Conservation (phyloP, 148 eudicot genomes). For the Euryodendron excelsum region DNA sequence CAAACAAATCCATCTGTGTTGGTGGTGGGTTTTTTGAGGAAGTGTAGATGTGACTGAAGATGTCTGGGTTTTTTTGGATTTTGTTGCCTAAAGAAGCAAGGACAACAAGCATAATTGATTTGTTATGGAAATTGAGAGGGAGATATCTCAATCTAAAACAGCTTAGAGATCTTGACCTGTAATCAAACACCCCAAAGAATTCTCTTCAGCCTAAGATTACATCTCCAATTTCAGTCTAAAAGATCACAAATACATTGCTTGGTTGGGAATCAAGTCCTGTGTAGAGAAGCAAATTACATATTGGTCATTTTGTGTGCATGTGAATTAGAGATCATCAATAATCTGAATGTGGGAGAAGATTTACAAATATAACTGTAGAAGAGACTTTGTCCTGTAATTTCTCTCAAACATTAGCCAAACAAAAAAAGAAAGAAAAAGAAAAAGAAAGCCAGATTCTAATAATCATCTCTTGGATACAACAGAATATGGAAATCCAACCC, state of each 20-base stretch:
- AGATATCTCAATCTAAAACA: too few species aligned
- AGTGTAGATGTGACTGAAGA: neutral
- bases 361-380: neutral
- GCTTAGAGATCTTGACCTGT: too few species aligned
- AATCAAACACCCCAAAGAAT: too few species aligned
- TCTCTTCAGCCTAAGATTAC: too few species aligned
- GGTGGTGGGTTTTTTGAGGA: neutral
- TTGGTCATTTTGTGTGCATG: neutral
- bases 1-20: neutral
- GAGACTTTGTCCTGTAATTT: neutral
- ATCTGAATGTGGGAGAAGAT: neutral
- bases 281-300: neutral
- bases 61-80: neutral
- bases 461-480: neutral
- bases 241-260: neutral
- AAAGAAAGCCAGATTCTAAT: neutral
- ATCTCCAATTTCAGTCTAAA: too few species aligned
- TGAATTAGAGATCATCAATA: neutral
- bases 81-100: slow-evolving; percentile 9
- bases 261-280: neutral
- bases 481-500: neutral
- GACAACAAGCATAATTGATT: neutral
- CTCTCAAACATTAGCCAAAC: neutral
- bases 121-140: too few species aligned
- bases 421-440: neutral